Conservation (phyloP, 2,329 filamentous ascomycete species). For the Dactylellina sp. region DNA sequence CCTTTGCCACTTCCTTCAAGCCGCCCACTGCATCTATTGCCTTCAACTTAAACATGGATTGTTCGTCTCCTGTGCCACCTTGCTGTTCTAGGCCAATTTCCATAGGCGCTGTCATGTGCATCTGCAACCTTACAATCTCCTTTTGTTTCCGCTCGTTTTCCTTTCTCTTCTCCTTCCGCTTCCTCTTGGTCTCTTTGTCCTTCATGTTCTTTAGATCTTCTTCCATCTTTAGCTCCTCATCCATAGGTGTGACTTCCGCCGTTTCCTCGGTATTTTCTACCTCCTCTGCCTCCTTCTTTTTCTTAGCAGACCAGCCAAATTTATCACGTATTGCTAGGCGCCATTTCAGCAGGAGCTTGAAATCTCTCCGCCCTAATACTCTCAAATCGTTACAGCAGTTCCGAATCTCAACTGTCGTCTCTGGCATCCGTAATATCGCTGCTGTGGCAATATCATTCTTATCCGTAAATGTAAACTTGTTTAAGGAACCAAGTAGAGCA, state of each 20-base stretch:
- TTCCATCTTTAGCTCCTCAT: slow-evolving; percentile 91
- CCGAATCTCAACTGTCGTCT: slow-evolving; percentile 85
- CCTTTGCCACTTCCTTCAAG: slow-evolving; percentile 76
- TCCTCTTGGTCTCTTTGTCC: slow-evolving; percentile 79
- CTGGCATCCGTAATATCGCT: slow-evolving; percentile 84
- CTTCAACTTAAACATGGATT: slow-evolving; percentile 88
- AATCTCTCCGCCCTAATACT: slow-evolving; percentile 92
- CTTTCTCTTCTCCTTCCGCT: slow-evolving; percentile 83
- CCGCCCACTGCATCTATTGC: slow-evolving; percentile 80
- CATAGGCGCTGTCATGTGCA: slow-evolving; percentile 95
- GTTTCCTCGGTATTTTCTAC: slow-evolving; percentile 73
- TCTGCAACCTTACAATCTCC: slow-evolving; percentile 94
- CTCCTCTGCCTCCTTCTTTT: slow-evolving; percentile 66
- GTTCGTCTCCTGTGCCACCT: slow-evolving; percentile 77
- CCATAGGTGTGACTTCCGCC: slow-evolving; percentile 86
- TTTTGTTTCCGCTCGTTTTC: slow-evolving; percentile 96
- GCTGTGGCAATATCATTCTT: slow-evolving; percentile 85
- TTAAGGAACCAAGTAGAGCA: slow-evolving; percentile 85
- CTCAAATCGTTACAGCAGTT: slow-evolving; percentile 84
- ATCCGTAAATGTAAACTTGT: slow-evolving; percentile 85
- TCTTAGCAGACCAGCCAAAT: slow-evolving; percentile 86
- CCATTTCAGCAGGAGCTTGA: slow-evolving; percentile 90
- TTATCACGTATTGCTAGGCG: slow-evolving; percentile 87
- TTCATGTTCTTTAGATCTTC: slow-evolving; percentile 85
- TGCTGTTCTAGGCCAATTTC: slow-evolving; percentile 93